Percentiles rank a stretch among this genome's conserved stretches.
Conservation (phyloP, 163 green algal genomes). For the Scenedesmus sp. region DNA sequence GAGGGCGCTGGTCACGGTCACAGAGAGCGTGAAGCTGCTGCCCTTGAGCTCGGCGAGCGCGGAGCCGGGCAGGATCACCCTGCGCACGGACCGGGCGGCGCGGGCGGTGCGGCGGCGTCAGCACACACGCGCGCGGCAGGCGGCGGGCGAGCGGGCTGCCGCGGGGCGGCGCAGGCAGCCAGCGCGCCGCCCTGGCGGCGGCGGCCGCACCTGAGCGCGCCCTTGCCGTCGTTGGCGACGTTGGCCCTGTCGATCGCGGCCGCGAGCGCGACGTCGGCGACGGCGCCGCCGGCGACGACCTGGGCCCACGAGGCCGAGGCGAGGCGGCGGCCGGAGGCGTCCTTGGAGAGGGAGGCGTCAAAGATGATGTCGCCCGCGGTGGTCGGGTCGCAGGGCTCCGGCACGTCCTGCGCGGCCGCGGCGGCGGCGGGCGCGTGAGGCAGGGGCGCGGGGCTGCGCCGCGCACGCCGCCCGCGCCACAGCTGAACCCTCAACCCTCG, state of each 20-base stretch:
- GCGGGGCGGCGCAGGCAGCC: no score
- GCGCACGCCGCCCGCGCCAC: no score
- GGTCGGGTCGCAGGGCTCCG: not conserved
- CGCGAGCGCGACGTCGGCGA: not conserved
- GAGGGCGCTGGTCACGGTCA: not conserved
- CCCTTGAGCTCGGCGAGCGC: no score
- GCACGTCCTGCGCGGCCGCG: not conserved
- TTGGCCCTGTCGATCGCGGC: not conserved
- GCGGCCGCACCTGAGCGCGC: not conserved
- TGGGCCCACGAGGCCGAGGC: not conserved
- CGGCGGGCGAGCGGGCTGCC: no score
- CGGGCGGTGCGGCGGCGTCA: no score
- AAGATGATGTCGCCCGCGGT: constrained; percentile 1
- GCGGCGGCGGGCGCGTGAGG: not conserved
- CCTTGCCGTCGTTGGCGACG: not conserved
- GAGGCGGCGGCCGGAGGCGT: constrained; percentile 2
- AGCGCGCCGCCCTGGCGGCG: no score
- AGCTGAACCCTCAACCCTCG: no score
- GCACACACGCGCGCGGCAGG: no score
- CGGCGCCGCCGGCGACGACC: no score
- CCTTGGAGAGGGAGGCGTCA: not conserved
- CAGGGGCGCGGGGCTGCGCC: no score
- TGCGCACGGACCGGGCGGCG: no score
- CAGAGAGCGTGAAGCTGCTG: not conserved
- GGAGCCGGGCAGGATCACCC: no score